Percentiles rank a stretch among this genome's conserved stretches.
Evolutionary conservation across 257 asterid species (phyloP).

Genomic region (Cordia subcordata): DNA sequence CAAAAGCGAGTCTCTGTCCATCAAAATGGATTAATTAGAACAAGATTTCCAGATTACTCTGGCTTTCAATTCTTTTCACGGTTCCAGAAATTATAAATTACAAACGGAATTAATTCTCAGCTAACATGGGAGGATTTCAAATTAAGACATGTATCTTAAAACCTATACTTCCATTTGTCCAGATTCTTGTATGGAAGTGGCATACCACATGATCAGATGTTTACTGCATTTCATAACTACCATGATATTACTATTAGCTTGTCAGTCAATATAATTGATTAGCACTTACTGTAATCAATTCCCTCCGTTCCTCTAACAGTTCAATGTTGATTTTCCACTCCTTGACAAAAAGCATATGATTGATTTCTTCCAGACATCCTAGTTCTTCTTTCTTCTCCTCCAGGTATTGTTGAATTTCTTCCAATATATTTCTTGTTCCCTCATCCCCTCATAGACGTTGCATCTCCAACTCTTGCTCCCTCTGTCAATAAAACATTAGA

Average conservation of each 20-base stretch:
- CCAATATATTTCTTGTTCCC: not conserved
- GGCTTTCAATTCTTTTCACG: too few relatives aligned
- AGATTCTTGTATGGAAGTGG: too few relatives aligned
- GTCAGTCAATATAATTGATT: not conserved
- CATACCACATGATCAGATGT: too few relatives aligned
- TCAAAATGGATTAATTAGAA: too few relatives aligned
- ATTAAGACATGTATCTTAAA: too few relatives aligned
- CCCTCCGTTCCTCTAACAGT: constrained; percentile 15
- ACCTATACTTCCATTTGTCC: too few relatives aligned
- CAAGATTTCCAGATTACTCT: too few relatives aligned
- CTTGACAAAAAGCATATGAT: constrained; percentile 4
- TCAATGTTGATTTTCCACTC: constrained; percentile 14
- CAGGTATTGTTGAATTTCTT: constrained; percentile 5
- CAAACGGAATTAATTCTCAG: too few relatives aligned
- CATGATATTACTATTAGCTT: too few relatives aligned
- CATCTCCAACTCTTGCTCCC: constrained; percentile 17
- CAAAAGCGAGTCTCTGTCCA: too few relatives aligned
- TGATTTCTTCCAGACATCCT: not conserved
- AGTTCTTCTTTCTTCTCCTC: constrained; percentile 18
- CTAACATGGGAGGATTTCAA: too few relatives aligned
- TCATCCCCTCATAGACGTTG: constrained; percentile 17
- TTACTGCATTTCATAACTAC: not conserved
- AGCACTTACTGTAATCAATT: constrained; percentile 9
- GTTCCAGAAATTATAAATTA: too few relatives aligned
- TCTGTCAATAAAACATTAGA: constrained; percentile 4